Percentiles rank a stretch among this genome's conserved stretches.
These are phyloP conservation scores for Atractiella rhizophila DNA, from an alignment of 768 basidiomycete species.

Conservation along the genomic window DNA sequence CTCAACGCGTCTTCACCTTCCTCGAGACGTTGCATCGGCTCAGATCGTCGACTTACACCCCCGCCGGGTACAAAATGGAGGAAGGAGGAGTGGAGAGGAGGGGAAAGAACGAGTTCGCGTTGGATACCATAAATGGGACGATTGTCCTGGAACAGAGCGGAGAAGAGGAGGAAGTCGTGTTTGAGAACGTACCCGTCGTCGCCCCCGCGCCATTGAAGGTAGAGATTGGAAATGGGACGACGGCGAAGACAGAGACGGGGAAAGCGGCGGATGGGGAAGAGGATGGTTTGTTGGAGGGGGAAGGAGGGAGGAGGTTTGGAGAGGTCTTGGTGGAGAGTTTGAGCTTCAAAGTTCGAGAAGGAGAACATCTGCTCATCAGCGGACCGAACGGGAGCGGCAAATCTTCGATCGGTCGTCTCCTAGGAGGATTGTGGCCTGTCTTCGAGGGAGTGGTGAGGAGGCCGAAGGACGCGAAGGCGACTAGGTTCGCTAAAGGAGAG, in stretches of 20 bases:
- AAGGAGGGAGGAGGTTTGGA: slow-evolving; percentile 22
- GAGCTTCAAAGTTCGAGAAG: slow-evolving; percentile 33
- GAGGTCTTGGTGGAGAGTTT: slow-evolving; percentile 44
- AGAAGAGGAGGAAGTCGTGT: slow-evolving; percentile 11
- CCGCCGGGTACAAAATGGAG: too few species aligned
- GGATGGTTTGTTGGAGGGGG: too few species aligned
- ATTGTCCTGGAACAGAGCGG: slow-evolving; percentile 1
- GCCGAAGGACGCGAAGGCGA: slow-evolving; percentile 31
- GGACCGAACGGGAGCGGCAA: slow-evolving; percentile 31
- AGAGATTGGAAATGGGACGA: too few species aligned
- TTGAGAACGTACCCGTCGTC: slow-evolving; percentile 24
- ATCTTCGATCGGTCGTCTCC: slow-evolving; percentile 29
- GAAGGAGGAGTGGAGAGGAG: too few species aligned
- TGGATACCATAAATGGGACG: slow-evolving; percentile 41
- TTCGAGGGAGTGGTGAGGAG: slow-evolving; percentile 24
- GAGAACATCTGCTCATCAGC: slow-evolving; percentile 79
- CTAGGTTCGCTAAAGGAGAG: slow-evolving; percentile 38
- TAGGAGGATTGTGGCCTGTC: slow-evolving; percentile 65
- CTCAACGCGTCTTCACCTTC: slow-evolving; percentile 64
- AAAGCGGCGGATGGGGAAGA: too few species aligned
- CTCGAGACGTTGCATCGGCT: slow-evolving; percentile 62
- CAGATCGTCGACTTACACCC: slow-evolving; percentile 20
- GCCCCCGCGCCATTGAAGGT: slow-evolving; percentile 25
- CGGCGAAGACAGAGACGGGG: too few species aligned
- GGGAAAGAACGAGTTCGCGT: too few species aligned